Evolutionary conservation across 2,329 filamentous ascomycete genomes (phyloP).

Genomic region (Tolypocladium cylindrosporum): DNA sequence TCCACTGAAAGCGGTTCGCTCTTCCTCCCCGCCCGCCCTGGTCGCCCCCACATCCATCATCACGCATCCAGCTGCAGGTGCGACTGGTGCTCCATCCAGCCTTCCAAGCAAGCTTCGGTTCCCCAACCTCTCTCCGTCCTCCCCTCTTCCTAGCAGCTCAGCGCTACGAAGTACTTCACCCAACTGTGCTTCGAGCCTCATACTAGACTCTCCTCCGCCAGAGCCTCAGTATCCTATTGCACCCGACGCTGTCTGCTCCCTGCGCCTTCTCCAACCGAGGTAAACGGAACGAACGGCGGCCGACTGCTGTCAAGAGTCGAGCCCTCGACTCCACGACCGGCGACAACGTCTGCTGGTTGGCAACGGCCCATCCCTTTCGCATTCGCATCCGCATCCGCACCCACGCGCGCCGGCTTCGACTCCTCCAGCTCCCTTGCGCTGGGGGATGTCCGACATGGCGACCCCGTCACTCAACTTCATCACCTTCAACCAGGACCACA

Average conservation of each 20-base stretch:
- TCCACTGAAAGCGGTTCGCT: not conserved
- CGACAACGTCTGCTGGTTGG: not conserved
- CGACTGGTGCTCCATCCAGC: not conserved
- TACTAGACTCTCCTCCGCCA: not conserved
- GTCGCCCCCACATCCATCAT: not conserved
- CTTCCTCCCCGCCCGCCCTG: not conserved
- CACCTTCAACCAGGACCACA: constrained; percentile 98
- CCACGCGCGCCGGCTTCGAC: not conserved
- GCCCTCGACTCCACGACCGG: not conserved
- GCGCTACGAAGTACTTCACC: not conserved
- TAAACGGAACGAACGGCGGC: not conserved
- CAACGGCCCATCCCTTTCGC: not conserved
- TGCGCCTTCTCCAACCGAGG: not conserved
- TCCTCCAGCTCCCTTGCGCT: constrained; percentile 4
- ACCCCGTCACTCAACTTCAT: constrained; percentile 85
- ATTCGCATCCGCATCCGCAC: not conserved
- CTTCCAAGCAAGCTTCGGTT: not conserved
- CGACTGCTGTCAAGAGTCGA: not conserved
- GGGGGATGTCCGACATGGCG: constrained; percentile 40
- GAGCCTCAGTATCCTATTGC: not conserved
- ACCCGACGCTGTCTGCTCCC: not conserved
- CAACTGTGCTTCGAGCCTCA: not conserved
- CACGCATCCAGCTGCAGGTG: not conserved
- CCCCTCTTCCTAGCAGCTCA: not conserved
- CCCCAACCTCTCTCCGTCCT: not conserved